Evolutionary conservation across 2,329 filamentous ascomycete species (phyloP), one percentile per base, ranked within the genome.

Genomic region (Chaetomium strumarium): DNA sequence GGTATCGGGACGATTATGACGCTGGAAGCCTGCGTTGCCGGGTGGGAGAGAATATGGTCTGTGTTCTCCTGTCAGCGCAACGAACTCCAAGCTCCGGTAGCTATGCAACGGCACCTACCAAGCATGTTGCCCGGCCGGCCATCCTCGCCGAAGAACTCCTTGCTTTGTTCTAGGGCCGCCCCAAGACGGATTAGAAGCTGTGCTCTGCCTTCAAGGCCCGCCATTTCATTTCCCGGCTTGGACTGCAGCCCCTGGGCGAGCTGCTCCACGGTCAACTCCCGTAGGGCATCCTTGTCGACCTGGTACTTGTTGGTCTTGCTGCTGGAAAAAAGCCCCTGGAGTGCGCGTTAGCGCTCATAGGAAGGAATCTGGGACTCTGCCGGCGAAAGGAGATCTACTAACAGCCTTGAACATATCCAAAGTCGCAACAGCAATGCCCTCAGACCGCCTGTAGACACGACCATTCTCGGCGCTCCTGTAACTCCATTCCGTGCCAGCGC

Each of bases 21-120:
- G 0, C 90, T 95, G 1, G 89, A 88, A 13, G 89, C 90, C 65
- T 92, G 86, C 5, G 92, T 96, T 2, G 89, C 86, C 1, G 91
- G 88, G 66, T 97, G 93, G 3, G 88, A 87, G 37, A 97, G 80
- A n/a, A 97, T 81, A 66, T 95, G 91, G 69, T 97, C 92, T 91
- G 62, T 16, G 31, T 55, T 36, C n/a, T 14, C 20, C 5, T 8
- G 60, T 67, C 49, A 69, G 64, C 51, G 31, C 17, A 10, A 19
- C 2, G 14, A 16, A 14, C 33, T 30, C 3, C 4, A 34, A 34
- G 13, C 11, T 11, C 33, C 4, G 33, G 33, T 11, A 14, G 33
- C 9, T 12, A 34, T 12, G 2, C 7, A 37, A n/a, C 10, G 34
- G 14, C 7, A 37, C 79, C 62, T 76, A 93, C 90, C 90, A 57